phyloP scores from a whole-genome alignment of 129 eudicot species.

The Smallanthus sonchifolius region DNA sequence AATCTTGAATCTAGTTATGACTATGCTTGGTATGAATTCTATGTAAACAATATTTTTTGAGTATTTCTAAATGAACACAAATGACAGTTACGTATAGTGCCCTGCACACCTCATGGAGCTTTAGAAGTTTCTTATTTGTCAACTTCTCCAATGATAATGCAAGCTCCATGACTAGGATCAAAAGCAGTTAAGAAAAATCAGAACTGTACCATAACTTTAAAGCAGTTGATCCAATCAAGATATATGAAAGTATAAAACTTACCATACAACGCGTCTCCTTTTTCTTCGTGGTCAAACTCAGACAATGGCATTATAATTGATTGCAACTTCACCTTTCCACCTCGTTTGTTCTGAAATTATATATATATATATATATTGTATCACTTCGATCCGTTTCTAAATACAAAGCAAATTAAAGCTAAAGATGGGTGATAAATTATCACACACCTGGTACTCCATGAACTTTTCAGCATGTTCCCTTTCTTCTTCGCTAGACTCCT shows the following conservation, averaged over 20 bases:
- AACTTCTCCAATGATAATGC: conserved; percentile 89
- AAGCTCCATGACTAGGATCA: conserved; percentile 78
- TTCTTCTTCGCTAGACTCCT: conserved; percentile 91
- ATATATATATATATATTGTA: not conserved
- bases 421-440: not conserved
- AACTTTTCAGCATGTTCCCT: conserved; percentile 85
- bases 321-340: conserved; percentile 88
- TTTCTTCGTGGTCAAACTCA: conserved; percentile 83
- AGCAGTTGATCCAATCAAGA: not conserved
- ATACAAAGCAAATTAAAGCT: not conserved
- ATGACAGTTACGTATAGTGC: conserved; percentile 3
- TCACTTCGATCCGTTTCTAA: not conserved
- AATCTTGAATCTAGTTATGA: conserved; percentile 1
- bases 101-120: conserved; percentile 72
- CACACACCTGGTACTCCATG: conserved; percentile 87
- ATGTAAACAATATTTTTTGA: not conserved
- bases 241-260: conserved; percentile 8
- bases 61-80: conserved; percentile 2
- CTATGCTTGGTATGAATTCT: not conserved
- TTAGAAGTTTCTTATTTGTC: conserved; percentile 83
- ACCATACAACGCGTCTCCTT: conserved; percentile 95
- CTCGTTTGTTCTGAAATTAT: conserved; percentile 74
- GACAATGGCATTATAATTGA: conserved; percentile 79
- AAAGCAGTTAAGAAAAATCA: not conserved
- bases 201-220: not conserved